A percentile compares a stretch with the other conserved stretches of the same genome.
Evolutionary conservation across 176 grass and related monocot genomes (phyloP).

Genomic region (Phoenix dactylifera): DNA sequence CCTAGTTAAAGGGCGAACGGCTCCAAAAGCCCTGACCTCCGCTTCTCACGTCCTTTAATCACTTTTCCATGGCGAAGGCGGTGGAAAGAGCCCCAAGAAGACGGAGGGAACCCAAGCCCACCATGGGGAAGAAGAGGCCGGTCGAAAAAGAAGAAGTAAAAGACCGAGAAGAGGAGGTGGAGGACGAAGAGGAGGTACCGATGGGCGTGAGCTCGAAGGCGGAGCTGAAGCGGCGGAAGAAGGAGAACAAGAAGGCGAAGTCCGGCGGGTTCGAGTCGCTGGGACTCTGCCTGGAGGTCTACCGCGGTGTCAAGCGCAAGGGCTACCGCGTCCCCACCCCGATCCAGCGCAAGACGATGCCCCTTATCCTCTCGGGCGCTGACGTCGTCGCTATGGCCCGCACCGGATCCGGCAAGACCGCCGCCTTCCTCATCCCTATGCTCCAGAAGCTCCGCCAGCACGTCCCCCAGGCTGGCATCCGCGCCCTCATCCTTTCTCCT

Average conservation of each 20-base stretch:
- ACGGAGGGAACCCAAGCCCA: background rate
- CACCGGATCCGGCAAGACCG: constrained; percentile 88
- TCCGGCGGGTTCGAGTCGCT: constrained; percentile 92
- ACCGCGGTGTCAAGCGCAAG: constrained; percentile 69
- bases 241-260: constrained; percentile 59
- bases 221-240: constrained; percentile 26
- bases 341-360: constrained; percentile 92
- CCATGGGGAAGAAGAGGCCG: background rate
- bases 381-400: constrained; percentile 94
- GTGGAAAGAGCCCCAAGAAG: background rate
- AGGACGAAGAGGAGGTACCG: constrained; percentile 1
- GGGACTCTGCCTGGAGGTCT: constrained; percentile 73
- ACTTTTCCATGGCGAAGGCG: no score
- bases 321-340: constrained; percentile 94
- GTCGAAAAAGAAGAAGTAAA: no score
- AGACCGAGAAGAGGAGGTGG: background rate
- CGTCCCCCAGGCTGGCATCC: constrained; percentile 62
- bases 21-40: no score
- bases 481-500: constrained; percentile 80
- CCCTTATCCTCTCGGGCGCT: constrained; percentile 64
- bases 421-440: constrained; percentile 89
- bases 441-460: constrained; percentile 80
- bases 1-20: no score
- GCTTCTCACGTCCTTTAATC: no score
- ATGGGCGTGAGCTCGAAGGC: constrained; percentile 19